Base-by-base conservation (phyloP, 805 yeast species). In the Blastobotrys peoriensis region DNA sequence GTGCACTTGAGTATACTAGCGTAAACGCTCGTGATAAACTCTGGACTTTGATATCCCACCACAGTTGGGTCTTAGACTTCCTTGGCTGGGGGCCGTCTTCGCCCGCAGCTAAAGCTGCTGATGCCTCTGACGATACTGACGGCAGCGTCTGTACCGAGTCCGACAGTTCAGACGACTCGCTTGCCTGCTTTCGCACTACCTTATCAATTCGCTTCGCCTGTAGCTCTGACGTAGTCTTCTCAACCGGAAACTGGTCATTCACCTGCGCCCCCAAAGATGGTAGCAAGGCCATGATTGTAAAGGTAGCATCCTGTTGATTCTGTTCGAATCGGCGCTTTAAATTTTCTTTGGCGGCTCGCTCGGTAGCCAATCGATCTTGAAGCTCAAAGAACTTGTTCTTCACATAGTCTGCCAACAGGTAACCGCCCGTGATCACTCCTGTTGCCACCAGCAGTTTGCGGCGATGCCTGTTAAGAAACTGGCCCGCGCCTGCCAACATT, bases 261-360 rank as follows among this genome's bases (percentile, higher is more conserved):
- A 86, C 73, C 13, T 85, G 86, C 23, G 73, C 73, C 4, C 81
- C 72, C 36, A 89, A 67, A 3, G 86, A 86, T 1, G 96, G 95
- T 40, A 86, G 69, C 49, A 91, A 71, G 3, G 94, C 89, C 59
- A 85, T 70, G 42, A 89, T 78, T 0, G 97, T 91, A 66, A 79
- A 79, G 42, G 83, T 73, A 38, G 96, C 86, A 63, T 91, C 98
- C 54, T 81, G 81, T 58, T 89, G 97, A 8, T 96, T 91, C 67
- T 88, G 96, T 41, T 83, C 79, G 57, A 88, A 91, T 46, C 97
- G 69, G 54, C 93, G 73, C 54, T 81, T 81, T 47, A 89, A 83
- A 47, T 79, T 83, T 51, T 80, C 86, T 41, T 74, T 70, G 18
- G 83, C 75, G 42, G 76, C 73, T 36, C 76, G 73, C 62, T 80